These are phyloP conservation scores for Hibiscus mutabilis DNA, from an alignment of 345 rosid species.

Conservation along the genomic window DNA sequence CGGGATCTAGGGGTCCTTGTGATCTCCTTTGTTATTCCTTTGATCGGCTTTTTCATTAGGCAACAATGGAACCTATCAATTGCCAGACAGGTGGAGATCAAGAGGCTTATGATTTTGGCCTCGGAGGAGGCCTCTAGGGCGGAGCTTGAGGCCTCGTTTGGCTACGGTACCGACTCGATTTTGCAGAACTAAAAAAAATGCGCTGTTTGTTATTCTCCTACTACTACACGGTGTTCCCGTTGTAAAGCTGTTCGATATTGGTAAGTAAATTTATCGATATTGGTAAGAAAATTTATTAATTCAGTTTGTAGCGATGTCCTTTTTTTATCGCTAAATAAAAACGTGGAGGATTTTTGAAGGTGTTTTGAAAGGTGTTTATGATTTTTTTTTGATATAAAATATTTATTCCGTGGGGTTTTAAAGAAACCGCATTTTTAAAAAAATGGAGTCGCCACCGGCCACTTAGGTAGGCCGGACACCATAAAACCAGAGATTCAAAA, in stretches of 20 bases:
- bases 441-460: too few species aligned
- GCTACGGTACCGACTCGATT: slow-evolving; percentile 30
- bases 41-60: slow-evolving; percentile 39
- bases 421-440: too few species aligned
- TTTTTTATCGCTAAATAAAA: too few species aligned
- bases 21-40: slow-evolving; percentile 40
- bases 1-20: slow-evolving; percentile 80
- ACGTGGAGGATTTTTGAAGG: too few species aligned
- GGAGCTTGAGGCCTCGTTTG: slow-evolving; percentile 61
- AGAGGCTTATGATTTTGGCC: slow-evolving; percentile 64
- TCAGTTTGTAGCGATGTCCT: too few species aligned
- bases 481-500: too few species aligned
- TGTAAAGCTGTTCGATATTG: slow-evolving; percentile 92
- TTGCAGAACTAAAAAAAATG: slow-evolving; percentile 47
- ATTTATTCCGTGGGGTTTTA: too few species aligned
- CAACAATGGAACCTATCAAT: slow-evolving; percentile 63
- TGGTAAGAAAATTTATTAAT: slow-evolving; percentile 46
- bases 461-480: too few species aligned
- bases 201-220: slow-evolving; percentile 65
- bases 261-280: slow-evolving; percentile 66
- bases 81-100: slow-evolving; percentile 65
- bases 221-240: slow-evolving; percentile 74
- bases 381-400: too few species aligned
- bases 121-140: slow-evolving; percentile 83
- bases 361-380: too few species aligned